These are phyloP conservation scores for Wickerhamiella occidentalis DNA, from an alignment of 805 yeast genomes.

Conservation along the genomic window DNA sequence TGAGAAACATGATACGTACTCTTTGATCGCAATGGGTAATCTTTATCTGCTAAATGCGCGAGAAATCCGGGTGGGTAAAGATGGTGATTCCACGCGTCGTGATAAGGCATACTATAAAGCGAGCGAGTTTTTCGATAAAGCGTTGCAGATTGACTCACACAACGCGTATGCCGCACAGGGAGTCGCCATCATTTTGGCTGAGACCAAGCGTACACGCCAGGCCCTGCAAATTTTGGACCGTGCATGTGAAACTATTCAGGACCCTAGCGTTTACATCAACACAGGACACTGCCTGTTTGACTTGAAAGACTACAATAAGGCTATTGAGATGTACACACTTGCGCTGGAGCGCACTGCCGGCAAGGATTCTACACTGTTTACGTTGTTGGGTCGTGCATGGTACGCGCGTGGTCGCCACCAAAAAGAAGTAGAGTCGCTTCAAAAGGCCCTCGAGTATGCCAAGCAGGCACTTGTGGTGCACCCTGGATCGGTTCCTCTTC, in stretches of 20 bases:
- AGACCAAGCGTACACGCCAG: slow-evolving; percentile 50
- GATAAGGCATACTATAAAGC: slow-evolving; percentile 75
- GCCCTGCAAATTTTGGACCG: slow-evolving; percentile 83
- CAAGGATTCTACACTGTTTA: slow-evolving; percentile 52
- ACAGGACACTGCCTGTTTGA: slow-evolving; percentile 80
- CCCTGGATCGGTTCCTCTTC: slow-evolving; percentile 36
- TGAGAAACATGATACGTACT: slow-evolving; percentile 76
- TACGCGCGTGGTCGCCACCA: slow-evolving; percentile 61
- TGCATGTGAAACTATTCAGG: slow-evolving; percentile 79
- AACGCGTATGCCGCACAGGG: slow-evolving; percentile 98
- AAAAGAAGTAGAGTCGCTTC: slow-evolving; percentile 46
- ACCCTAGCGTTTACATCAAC: slow-evolving; percentile 70
- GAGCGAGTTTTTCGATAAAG: slow-evolving; percentile 85
- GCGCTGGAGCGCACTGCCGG: slow-evolving; percentile 54
- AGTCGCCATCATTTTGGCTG: slow-evolving; percentile 83
- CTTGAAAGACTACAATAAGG: slow-evolving; percentile 67
- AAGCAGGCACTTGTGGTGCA: slow-evolving; percentile 40
- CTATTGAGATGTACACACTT: slow-evolving; percentile 76
- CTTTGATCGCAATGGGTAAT: slow-evolving; percentile 81
- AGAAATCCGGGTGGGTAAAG: slow-evolving; percentile 43
- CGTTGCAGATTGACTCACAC: slow-evolving; percentile 64
- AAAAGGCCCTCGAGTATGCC: slow-evolving; percentile 51
- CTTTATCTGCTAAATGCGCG: slow-evolving; percentile 70
- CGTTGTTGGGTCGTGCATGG: slow-evolving; percentile 83
- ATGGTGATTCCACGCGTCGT: slow-evolving; percentile 43